phyloP scores from a whole-genome alignment of 768 basidiomycete species.

The Pleurotus djamor region DNA sequence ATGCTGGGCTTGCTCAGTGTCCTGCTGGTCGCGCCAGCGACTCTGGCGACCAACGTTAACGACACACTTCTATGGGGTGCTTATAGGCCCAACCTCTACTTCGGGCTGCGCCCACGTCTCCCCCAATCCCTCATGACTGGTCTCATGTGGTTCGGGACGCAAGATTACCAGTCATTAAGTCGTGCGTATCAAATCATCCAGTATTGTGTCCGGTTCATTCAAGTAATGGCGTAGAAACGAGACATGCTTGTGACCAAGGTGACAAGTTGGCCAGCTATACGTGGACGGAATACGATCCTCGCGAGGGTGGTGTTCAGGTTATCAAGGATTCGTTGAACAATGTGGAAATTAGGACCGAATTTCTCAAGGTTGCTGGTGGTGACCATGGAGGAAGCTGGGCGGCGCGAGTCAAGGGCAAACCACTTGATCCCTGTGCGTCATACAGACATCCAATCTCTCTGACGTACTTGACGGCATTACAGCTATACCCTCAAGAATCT shows the following conservation, averaged over 20 bases:
- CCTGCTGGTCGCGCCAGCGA: slow-evolving; percentile 38
- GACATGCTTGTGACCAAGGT: slow-evolving; percentile 88
- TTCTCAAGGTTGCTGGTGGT: slow-evolving; percentile 84
- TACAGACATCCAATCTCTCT: not conserved
- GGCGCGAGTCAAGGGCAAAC: slow-evolving; percentile 77
- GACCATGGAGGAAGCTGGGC: slow-evolving; percentile 88
- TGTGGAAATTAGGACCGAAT: slow-evolving; percentile 79
- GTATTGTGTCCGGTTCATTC: not conserved
- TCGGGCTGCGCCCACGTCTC: slow-evolving; percentile 82
- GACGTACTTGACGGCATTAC: not conserved
- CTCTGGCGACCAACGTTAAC: slow-evolving; percentile 37
- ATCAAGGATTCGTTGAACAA: slow-evolving; percentile 83
- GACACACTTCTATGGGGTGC: slow-evolving; percentile 75
- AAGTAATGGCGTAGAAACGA: slow-evolving; percentile 22
- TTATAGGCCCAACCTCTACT: slow-evolving; percentile 93
- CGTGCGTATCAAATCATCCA: slow-evolving; percentile 40
- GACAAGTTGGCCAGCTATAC: slow-evolving; percentile 82
- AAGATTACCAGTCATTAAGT: slow-evolving; percentile 71
- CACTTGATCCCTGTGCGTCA: slow-evolving; percentile 60
- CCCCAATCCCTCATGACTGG: slow-evolving; percentile 93
- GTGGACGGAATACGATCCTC: slow-evolving; percentile 85
- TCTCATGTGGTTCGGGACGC: slow-evolving; percentile 91
- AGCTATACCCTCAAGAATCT: slow-evolving; percentile 59
- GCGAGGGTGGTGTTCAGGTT: slow-evolving; percentile 84
- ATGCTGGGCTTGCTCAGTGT: slow-evolving; percentile 42